Evolutionary conservation across 352 stramenopile genomes (phyloP), one percentile per base, ranked within the genome.

Genomic region (Plasmopara muralis): DNA sequence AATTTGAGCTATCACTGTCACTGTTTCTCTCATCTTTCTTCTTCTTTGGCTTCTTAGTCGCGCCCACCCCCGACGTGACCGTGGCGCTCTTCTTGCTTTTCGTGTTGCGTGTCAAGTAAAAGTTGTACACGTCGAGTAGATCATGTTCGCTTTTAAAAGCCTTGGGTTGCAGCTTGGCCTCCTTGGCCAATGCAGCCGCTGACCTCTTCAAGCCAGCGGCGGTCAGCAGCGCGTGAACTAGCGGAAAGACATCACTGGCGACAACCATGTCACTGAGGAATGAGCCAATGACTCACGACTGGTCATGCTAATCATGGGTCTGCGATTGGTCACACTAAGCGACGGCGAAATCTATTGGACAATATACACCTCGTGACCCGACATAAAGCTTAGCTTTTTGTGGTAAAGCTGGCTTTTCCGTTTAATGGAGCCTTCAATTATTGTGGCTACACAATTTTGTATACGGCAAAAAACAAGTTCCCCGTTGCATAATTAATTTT

Each of bases 211-310:
- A 72, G 12, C 83, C 83, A n/a, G 70, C 62, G 59, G 57, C 53
- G 13, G 46, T 62, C 48, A 94, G 64, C 31, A 92, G 76, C 53
- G 78, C 72, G 43, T 87, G 74, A 12, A 94, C 70, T 9, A 90
- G 55, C 50, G 83, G 81, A 54, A 77, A 87, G 29, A 94, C 51
- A 63, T 94, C 83, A 58, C 79, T 92, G 12, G 81, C 74, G 35
- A 73, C 79, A 30, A 77, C 68, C 63, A 68, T 71, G 31, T 35
- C 31, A 35, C 1, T 25, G 20, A 25, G 20, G 20, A 25, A 25
- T 25, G 20, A 25, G 20, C 20, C 20, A 25, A 25, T 25, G 20
- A 25, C 20, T 25, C 20, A 25, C 20, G 20, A 25, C 20, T 25
- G 20, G 20, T 25, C 20, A 25, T 25, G 20, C 20, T 25, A 25